These are phyloP conservation scores for Beauveria scarabaeidicola DNA, from an alignment of 2,329 filamentous ascomycete genomes.

Conservation along the genomic window DNA sequence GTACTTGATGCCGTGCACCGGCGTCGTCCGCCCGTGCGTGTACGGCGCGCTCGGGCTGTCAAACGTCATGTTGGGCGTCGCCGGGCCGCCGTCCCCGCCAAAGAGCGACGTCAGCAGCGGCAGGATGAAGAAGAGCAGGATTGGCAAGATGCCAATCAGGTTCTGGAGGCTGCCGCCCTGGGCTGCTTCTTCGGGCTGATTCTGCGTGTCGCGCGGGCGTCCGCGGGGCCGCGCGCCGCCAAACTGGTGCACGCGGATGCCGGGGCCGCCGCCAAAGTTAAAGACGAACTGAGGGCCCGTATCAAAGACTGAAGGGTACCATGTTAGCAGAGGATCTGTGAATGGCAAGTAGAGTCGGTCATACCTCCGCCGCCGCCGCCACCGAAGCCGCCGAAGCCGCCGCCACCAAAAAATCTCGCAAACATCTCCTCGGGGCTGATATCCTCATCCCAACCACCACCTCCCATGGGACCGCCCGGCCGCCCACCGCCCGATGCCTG, in stretches of 20 bases:
- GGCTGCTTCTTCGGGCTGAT: constrained; percentile 29
- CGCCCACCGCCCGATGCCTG: constrained; percentile 32
- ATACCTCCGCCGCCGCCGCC: constrained; percentile 24
- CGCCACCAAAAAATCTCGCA: constrained; percentile 88
- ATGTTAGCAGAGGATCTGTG: neutral
- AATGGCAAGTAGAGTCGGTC: constrained; percentile 9
- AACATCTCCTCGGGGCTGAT: constrained; percentile 97
- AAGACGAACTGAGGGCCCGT: constrained; percentile 86
- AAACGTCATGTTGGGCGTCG: constrained; percentile 57
- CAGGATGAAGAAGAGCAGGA: constrained; percentile 81
- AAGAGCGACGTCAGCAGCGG: constrained; percentile 78
- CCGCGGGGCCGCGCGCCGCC: constrained; percentile 69
- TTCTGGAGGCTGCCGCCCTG: constrained; percentile 46
- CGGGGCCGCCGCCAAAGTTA: constrained; percentile 85
- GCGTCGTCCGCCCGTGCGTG: constrained; percentile 64
- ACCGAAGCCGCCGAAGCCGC: constrained; percentile 55
- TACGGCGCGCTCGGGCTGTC: constrained; percentile 62
- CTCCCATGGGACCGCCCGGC: constrained; percentile 29
- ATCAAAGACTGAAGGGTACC: constrained; percentile 49
- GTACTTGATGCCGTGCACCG: constrained; percentile 68
- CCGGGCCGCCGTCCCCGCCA: constrained; percentile 36
- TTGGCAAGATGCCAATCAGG: constrained; percentile 71
- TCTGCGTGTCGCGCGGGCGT: constrained; percentile 60
- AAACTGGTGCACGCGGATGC: constrained; percentile 91
- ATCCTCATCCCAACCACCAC: constrained; percentile 65